phyloP scores from a whole-genome alignment of 164 flowering plant genomes.

The Magnolia sinica region DNA sequence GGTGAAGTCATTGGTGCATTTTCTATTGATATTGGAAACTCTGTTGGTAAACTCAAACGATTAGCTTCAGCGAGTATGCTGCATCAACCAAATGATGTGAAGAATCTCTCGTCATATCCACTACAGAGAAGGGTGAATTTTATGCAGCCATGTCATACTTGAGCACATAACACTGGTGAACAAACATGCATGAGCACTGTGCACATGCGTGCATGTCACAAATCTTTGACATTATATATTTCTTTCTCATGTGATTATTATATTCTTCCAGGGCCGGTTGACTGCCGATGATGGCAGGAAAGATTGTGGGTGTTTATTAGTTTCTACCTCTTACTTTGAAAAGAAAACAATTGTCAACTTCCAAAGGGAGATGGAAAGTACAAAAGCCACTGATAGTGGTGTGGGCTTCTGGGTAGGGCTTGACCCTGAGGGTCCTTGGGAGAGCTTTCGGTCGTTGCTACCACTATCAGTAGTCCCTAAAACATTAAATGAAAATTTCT shows the following conservation, averaged over 20 bases:
- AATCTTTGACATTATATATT: background rate
- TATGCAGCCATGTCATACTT: background rate
- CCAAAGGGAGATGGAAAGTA: constrained; percentile 37
- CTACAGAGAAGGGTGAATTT: constrained; percentile 57
- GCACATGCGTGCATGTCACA: background rate
- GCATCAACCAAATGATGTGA: constrained; percentile 46
- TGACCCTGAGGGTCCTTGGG: constrained; percentile 69
- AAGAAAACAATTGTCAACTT: constrained; percentile 49
- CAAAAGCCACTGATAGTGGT: constrained; percentile 42
- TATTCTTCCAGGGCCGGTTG: constrained; percentile 42
- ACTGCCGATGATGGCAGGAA: constrained; percentile 32
- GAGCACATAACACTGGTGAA: background rate
- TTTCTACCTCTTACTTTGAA: constrained; percentile 79
- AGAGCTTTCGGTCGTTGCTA: constrained; percentile 70
- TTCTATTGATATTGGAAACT: constrained; percentile 74
- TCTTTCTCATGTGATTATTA: constrained; percentile 6
- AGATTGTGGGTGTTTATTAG: constrained; percentile 44
- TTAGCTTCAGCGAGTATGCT: constrained; percentile 68
- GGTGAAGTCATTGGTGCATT: constrained; percentile 95
- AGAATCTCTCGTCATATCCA: constrained; percentile 52
- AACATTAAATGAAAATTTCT: constrained; percentile 44
- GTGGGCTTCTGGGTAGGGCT: constrained; percentile 78
- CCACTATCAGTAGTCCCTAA: constrained; percentile 80
- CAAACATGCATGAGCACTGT: constrained; percentile 4
- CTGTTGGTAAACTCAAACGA: constrained; percentile 51